Base-by-base conservation (phyloP, 2,329 filamentous ascomycete species). In the Epichloe scottii region DNA sequence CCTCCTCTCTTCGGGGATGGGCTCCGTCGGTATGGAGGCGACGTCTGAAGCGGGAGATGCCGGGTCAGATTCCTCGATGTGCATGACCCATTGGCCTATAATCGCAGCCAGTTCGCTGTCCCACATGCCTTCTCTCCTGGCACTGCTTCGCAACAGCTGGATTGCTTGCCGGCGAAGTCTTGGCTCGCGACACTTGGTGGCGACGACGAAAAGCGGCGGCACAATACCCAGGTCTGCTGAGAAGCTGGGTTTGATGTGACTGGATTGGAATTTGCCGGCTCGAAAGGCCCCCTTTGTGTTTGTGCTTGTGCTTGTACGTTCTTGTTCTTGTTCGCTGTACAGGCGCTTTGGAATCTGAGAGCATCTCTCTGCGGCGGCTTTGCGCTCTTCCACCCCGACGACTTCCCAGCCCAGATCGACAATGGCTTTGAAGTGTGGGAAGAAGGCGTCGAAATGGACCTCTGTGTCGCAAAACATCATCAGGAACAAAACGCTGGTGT, bases 71-170 rank as follows among this genome's bases (percentile, higher is more conserved):
- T 81, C 78, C 56, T 81, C 78, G 15, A 80, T 68, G 8, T 69
- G 64, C 61, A 76, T 72, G 38, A 81, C 69, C 76, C 77, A 81
- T 52, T 68, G 69, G 45, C 71, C 73, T 56, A 81, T 79, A 7
- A 71, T 71, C 1, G 77, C 77, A 11, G 73, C 70, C 53, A 81
- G 69, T 55, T 78, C 74, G 57, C 77, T 82, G 58, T 87, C 82
- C 82, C 82, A 86, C 73, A 85, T 81, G 21, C 79, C 82, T 64
- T 86, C 83, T 46, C 81, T 71, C 44, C 81, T 72, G 7, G 79
- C 75, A 58, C 76, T 81, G 56, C 73, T 78, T 48, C 72, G 71
- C 51, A 86, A 65, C 38, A 86, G 63, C 60, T 78, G 71, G 41
- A 85, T 80, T 7, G 82, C 82, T 55, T 78, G 75, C 17, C 79